Evolutionary conservation across 768 basidiomycete species (phyloP).

Genomic region (Clitopilus passeckerianus): DNA sequence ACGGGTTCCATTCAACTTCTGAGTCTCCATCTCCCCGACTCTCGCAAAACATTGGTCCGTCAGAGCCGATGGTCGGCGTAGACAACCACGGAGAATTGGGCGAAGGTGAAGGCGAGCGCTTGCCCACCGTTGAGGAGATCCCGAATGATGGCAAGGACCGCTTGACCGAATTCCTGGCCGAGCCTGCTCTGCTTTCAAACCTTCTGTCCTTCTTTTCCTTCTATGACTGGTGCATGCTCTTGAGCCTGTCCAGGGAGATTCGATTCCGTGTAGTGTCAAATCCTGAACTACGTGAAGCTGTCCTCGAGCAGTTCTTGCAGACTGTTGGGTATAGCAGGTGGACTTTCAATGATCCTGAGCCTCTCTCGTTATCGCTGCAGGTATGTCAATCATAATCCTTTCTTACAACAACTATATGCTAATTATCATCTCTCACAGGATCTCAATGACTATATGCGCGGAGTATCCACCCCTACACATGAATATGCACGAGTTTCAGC

Average conservation of each 20-base stretch:
- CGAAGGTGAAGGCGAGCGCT: not conserved
- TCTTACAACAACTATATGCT: not conserved
- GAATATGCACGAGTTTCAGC: constrained; percentile 62
- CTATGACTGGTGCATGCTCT: constrained; percentile 64
- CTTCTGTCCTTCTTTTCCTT: constrained; percentile 66
- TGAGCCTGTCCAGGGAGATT: constrained; percentile 50
- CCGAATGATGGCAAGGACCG: constrained; percentile 16
- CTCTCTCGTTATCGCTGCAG: constrained; percentile 56
- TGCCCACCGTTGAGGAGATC: not conserved
- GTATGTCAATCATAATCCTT: constrained; percentile 29
- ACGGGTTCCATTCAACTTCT: constrained; percentile 6
- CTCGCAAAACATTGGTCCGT: not conserved
- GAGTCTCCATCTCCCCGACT: not conserved
- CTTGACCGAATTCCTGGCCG: constrained; percentile 49
- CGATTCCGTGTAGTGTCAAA: constrained; percentile 43
- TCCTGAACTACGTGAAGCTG: constrained; percentile 50
- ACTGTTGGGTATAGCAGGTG: constrained; percentile 74
- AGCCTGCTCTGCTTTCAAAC: constrained; percentile 44
- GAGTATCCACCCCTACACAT: constrained; percentile 71
- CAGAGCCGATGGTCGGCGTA: not conserved
- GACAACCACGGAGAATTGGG: not conserved
- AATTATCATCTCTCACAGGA: constrained; percentile 41
- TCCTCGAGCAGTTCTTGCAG: constrained; percentile 63
- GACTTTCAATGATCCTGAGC: constrained; percentile 56
- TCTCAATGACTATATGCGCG: constrained; percentile 74